A percentile compares a stretch with the other conserved stretches of the same genome.
These are phyloP conservation scores for Sporobolus alterniflorus DNA, from an alignment of 202 grass and related monocot genomes.

Conservation along the genomic window DNA sequence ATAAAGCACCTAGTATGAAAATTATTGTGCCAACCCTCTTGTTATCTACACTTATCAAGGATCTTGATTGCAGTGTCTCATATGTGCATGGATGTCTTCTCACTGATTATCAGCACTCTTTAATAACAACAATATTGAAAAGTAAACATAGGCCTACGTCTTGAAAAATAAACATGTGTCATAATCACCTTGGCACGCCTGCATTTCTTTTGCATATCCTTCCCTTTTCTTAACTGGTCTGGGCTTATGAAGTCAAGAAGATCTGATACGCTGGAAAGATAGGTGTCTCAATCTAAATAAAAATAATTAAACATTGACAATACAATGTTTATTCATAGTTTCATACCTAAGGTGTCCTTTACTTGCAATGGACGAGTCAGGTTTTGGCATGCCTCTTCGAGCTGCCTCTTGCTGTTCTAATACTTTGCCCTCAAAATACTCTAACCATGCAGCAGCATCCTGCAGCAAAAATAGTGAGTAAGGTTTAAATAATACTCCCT, in stretches of 20 bases:
- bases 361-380: slow-evolving; percentile 97
- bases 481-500: slow-evolving; percentile 28
- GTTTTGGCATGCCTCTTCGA: slow-evolving; percentile 95
- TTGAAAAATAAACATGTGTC: slow-evolving; percentile 18
- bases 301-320: slow-evolving; percentile 41
- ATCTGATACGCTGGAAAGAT: slow-evolving; percentile 96
- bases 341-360: slow-evolving; percentile 99
- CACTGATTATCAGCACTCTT: not conserved
- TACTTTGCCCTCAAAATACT: slow-evolving; percentile 97
- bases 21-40: not conserved
- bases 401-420: slow-evolving; percentile 91
- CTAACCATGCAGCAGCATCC: slow-evolving; percentile 98
- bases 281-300: slow-evolving; percentile 57
- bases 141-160: slow-evolving; percentile 13
- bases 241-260: slow-evolving; percentile 99
- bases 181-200: slow-evolving; percentile 83
- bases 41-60: not conserved
- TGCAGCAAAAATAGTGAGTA: slow-evolving; percentile 36
- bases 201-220: slow-evolving; percentile 76
- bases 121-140: slow-evolving; percentile 1
- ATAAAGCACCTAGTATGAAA: not conserved
- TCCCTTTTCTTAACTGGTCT: slow-evolving; percentile 90
- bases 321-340: slow-evolving; percentile 66
- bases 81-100: not conserved
- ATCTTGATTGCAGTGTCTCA: not conserved